Conservation (phyloP, 768 basidiomycete species). For the Hortiboletus flavorubellus region DNA sequence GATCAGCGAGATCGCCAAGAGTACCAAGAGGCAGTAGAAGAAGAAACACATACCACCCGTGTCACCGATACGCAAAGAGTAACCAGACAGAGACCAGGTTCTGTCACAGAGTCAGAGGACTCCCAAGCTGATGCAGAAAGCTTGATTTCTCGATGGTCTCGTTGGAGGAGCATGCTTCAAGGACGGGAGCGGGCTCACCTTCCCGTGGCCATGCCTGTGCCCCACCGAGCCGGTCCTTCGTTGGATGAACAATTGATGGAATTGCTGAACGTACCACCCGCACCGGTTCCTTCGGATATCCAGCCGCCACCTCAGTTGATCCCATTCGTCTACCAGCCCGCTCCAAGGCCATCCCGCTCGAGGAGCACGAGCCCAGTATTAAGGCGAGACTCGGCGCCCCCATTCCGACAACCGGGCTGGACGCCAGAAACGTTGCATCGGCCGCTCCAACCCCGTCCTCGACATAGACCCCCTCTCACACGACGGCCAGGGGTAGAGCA, state of each 20-base stretch:
- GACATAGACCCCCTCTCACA: slow-evolving; percentile 7
- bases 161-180: slow-evolving; percentile 27
- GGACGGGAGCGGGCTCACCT: slow-evolving; percentile 25
- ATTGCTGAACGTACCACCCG: slow-evolving; percentile 48
- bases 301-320: slow-evolving; percentile 51
- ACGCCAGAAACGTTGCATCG: slow-evolving; percentile 19
- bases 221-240: slow-evolving; percentile 43
- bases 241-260: slow-evolving; percentile 60
- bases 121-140: slow-evolving; percentile 26
- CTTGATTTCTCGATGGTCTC: slow-evolving; percentile 27
- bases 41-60: slow-evolving; percentile 15
- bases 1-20: not conserved
- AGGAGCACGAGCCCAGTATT: slow-evolving; percentile 40
- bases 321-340: slow-evolving; percentile 54
- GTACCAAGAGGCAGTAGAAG: not conserved
- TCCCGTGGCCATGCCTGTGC: slow-evolving; percentile 45
- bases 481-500: slow-evolving; percentile 1
- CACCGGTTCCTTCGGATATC: slow-evolving; percentile 37
- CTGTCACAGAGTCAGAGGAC: slow-evolving; percentile 31
- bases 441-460: slow-evolving; percentile 6
- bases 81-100: slow-evolving; percentile 13
- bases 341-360: slow-evolving; percentile 36
- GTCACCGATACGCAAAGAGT: slow-evolving; percentile 19
- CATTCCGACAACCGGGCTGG: slow-evolving; percentile 23
- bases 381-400: slow-evolving; percentile 26